Evolutionary conservation across 2,329 filamentous ascomycete genomes (phyloP).

Genomic region (Ceratocystis eucalypticola): DNA sequence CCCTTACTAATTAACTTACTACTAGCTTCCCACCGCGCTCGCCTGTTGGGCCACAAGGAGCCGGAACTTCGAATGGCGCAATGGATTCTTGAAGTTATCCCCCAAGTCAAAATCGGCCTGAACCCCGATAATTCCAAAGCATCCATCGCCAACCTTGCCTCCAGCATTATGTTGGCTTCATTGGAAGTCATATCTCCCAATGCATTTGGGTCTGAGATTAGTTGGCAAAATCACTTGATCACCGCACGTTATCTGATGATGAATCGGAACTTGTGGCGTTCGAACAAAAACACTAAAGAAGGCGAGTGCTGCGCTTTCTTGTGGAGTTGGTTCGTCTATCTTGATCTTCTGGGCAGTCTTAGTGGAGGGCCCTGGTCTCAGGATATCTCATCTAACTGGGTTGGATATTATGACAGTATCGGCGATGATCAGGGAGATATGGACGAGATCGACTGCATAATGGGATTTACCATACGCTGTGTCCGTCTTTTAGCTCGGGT

Average conservation of each 20-base stretch:
- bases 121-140: not conserved
- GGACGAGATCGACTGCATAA: slow-evolving; percentile 65
- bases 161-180: slow-evolving; percentile 73
- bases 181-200: slow-evolving; percentile 72
- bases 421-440: slow-evolving; percentile 40
- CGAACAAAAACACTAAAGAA: slow-evolving; percentile 25
- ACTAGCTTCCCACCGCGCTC: slow-evolving; percentile 61
- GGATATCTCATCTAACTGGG: slow-evolving; percentile 34
- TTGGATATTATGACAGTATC: slow-evolving; percentile 38
- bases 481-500: slow-evolving; percentile 46
- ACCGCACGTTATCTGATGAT: slow-evolving; percentile 64
- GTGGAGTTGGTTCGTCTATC: slow-evolving; percentile 69
- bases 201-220: slow-evolving; percentile 64
- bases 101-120: slow-evolving; percentile 30
- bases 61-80: slow-evolving; percentile 64
- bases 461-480: slow-evolving; percentile 35
- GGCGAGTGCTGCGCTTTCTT: slow-evolving; percentile 51
- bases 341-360: slow-evolving; percentile 65
- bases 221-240: slow-evolving; percentile 68
- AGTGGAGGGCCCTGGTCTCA: slow-evolving; percentile 42
- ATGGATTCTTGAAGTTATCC: slow-evolving; percentile 66
- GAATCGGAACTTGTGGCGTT: slow-evolving; percentile 26
- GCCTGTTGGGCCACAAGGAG: slow-evolving; percentile 58
- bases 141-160: slow-evolving; percentile 48
- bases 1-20: slow-evolving; percentile 1